Conservation (phyloP, 2,329 filamentous ascomycete species). For the Aureobasidium namibiae region DNA sequence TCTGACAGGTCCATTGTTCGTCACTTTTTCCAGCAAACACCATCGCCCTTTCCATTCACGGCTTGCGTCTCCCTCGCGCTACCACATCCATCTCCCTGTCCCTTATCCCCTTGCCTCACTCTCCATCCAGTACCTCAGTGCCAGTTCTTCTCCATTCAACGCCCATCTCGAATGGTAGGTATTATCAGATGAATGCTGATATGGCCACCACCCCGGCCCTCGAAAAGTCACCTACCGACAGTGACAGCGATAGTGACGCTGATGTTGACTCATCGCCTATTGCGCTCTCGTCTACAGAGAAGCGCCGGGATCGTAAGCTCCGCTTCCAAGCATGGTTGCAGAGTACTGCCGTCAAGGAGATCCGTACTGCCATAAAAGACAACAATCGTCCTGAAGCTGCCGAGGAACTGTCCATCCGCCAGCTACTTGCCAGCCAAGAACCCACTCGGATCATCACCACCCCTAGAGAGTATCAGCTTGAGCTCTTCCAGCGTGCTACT, state of each 20-base stretch:
- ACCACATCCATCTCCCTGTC: not conserved
- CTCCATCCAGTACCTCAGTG: not conserved
- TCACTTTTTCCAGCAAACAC: not conserved
- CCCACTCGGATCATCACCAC: constrained; percentile 57
- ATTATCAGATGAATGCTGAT: not conserved
- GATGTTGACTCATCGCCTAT: not conserved
- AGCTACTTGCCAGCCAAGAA: constrained; percentile 46
- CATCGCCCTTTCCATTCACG: not conserved
- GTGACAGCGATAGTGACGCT: constrained; percentile 1
- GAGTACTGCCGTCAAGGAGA: constrained; percentile 36
- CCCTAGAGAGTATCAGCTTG: constrained; percentile 83
- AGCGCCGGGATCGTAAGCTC: constrained; percentile 33
- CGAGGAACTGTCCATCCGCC: constrained; percentile 44
- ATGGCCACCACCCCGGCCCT: not conserved
- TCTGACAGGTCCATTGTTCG: not conserved
- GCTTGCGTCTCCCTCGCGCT: not conserved
- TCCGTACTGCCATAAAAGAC: constrained; percentile 31
- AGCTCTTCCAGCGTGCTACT: constrained; percentile 84
- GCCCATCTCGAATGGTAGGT: not conserved
- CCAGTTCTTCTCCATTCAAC: not conserved
- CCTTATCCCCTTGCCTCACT: not conserved
- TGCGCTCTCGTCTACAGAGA: constrained; percentile 21
- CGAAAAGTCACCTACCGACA: not conserved
- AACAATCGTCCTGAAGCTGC: constrained; percentile 31
- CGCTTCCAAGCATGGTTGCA: constrained; percentile 36